Evolutionary conservation across 1,139 yeast species (phyloP).

Genomic region (Geotrichum histeridarum): DNA sequence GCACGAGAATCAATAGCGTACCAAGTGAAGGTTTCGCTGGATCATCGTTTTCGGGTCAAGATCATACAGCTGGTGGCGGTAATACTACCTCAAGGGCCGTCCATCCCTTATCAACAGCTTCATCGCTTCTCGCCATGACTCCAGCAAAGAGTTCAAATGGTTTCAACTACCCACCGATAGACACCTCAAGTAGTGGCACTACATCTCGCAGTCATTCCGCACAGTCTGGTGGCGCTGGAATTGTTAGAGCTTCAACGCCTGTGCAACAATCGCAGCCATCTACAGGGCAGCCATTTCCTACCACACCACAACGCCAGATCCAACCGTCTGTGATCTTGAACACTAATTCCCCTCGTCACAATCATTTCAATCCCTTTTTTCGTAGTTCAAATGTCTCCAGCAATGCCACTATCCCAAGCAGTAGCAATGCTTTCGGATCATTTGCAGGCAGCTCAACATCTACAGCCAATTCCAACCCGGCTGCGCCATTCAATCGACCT

Average conservation of each 20-base stretch:
- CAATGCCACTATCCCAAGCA: background rate
- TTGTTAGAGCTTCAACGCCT: background rate
- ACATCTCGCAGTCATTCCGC: background rate
- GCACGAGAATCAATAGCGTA: background rate
- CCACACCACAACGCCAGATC: slow-evolving; percentile 7
- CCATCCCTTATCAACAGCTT: background rate
- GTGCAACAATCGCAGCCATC: background rate
- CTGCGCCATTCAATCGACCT: slow-evolving; percentile 8
- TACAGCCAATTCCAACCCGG: background rate
- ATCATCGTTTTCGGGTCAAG: background rate
- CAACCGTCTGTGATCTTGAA: background rate
- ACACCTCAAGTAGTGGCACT: background rate
- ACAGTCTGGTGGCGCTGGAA: no score
- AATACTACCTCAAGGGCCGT: background rate
- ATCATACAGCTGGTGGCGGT: slow-evolving; percentile 1
- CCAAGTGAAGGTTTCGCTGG: background rate
- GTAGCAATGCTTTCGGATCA: background rate
- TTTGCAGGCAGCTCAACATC: background rate
- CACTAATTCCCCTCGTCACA: background rate
- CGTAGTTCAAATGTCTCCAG: background rate
- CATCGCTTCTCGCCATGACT: background rate
- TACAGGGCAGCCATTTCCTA: background rate
- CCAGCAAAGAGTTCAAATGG: slow-evolving; percentile 1
- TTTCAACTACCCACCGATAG: background rate
- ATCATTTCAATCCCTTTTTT: slow-evolving; percentile 1